Evolutionary conservation across 306 rosid genomes (phyloP), one percentile per base, ranked within the genome.

Genomic region (Rosa multiflora): DNA sequence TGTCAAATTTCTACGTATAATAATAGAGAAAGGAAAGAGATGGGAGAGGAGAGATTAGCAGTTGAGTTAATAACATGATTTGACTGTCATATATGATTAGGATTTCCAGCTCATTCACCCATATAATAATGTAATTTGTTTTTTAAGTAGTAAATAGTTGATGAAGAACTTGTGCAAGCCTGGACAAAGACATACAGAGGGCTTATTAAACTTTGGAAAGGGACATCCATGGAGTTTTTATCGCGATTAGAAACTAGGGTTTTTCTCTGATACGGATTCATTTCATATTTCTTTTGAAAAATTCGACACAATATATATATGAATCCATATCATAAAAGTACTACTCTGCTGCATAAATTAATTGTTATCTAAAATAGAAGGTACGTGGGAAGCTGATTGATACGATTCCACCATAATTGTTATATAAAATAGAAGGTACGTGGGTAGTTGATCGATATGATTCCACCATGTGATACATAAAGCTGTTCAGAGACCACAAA

Each of bases 51-150:
- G 46, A 64, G 46, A 64, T 35, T 11, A 35, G 5, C 70, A 15
- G 0, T 3, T 1, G 17, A 4, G 6, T 59, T 1, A 12, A 64
- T 40, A 3, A 21, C 12, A 7, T 58, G 32, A 8, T 56, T 56
- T 18, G 29, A 18, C 64, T 2, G 1, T 21, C 4, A 58, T 58
- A 58, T 58, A 21, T 6, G 37, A 35, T 64, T 26, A 13, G n/a
- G 70, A 72, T 15, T 72, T 14, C 76, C 62, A 72, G 63, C 32
- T 51, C 76, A 73, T 4, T 5, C 73, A 39, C 48, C 9, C 29
- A 18, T 67, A 67, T 37, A 66, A 37, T 14, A 37, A 58, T 58
- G 23, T 2, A 51, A 26, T 12, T 63, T 55, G 62, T 56, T 14
- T 17, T 14, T 14, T 20, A 51, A 51, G 56, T 51, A 13, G 55